Evolutionary conservation across 1,284 basidiomycete species (phyloP), one percentile per base, ranked within the genome.

Genomic region (Takashimella tepidaria): DNA sequence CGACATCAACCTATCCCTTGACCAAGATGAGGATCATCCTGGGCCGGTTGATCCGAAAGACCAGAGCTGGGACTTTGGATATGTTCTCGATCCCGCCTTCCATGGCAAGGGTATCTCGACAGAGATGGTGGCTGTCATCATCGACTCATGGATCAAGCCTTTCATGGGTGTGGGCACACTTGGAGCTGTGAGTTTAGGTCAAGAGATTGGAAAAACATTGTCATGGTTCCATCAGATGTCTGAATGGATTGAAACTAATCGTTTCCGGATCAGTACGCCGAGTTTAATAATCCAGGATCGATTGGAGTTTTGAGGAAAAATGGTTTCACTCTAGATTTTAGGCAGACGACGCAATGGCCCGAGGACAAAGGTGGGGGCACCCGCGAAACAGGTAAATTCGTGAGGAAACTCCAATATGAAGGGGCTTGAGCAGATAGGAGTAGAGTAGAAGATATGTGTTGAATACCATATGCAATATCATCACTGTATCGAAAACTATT

Each of bases 351-450:
- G 12, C 31, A 53, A 26, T 63, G 60, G 61, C 60, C 63, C 2
- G 58, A 55, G 50, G 58, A 58, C 19, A 66, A 66, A 52, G 61
- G 60, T 12, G 63, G 61, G 11, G 58, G 58, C 3, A 45, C 44
- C 19, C 47, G 48, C 6, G 42, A 51, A 25, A 51, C 54, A 24
- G 54, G 51, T 2, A 37, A 45, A 27, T 60, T 50, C 45, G 56
- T n/a, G n/a, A n/a, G n/a, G n/a, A n/a, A n/a, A n/a, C n/a, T n/a
- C n/a, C n/a, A n/a, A n/a, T n/a, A n/a, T n/a, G n/a, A n/a, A n/a
- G n/a, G n/a, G n/a, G n/a, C n/a, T n/a, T n/a, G n/a, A n/a, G n/a
- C n/a, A n/a, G n/a, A n/a, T n/a, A n/a, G n/a, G n/a, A n/a, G n/a
- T n/a, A n/a, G n/a, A n/a, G n/a, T n/a, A n/a, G n/a, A n/a, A n/a